Evolutionary conservation across 441 rosid genomes (phyloP).

Genomic region (Theobroma grandiflorum): DNA sequence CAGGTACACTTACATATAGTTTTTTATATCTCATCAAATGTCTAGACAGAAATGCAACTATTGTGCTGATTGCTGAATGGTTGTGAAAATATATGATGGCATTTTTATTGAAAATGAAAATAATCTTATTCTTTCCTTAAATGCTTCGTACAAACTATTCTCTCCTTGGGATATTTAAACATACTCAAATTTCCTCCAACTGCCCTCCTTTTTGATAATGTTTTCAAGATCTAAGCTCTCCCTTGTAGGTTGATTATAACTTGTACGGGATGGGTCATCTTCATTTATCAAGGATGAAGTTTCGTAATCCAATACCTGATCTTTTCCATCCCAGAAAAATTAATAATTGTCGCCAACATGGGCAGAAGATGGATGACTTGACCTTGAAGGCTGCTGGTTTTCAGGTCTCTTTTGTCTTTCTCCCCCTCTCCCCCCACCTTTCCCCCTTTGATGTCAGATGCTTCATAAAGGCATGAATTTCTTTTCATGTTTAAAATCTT

Average conservation of each 20-base stretch:
- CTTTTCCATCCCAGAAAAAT: slow-evolving; percentile 49
- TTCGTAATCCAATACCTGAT: slow-evolving; percentile 85
- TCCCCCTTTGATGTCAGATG: slow-evolving; percentile 13
- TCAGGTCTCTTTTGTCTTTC: slow-evolving; percentile 52
- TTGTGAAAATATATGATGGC: slow-evolving; percentile 16
- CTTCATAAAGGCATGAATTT: slow-evolving; percentile 22
- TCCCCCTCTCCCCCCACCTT: background rate
- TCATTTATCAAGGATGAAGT: slow-evolving; percentile 85
- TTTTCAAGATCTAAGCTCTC: slow-evolving; percentile 26
- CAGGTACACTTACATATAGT: background rate
- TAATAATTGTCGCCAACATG: slow-evolving; percentile 36
- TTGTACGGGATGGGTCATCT: slow-evolving; percentile 96
- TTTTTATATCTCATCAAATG: slow-evolving; percentile 8
- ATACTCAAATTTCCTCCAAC: background rate
- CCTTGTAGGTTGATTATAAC: slow-evolving; percentile 83
- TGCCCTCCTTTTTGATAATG: slow-evolving; percentile 5
- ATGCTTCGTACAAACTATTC: slow-evolving; percentile 5
- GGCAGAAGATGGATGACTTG: slow-evolving; percentile 43
- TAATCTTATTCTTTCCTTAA: slow-evolving; percentile 13
- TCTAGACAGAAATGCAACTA: slow-evolving; percentile 2
- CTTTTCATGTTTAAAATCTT: slow-evolving; percentile 15
- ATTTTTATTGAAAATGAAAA: slow-evolving; percentile 8
- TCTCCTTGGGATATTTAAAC: slow-evolving; percentile 3
- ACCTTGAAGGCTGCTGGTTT: slow-evolving; percentile 42
- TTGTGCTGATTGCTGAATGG: slow-evolving; percentile 5